Base-by-base conservation (phyloP, 345 rosid species). In the Bretschneidera sinensis region DNA sequence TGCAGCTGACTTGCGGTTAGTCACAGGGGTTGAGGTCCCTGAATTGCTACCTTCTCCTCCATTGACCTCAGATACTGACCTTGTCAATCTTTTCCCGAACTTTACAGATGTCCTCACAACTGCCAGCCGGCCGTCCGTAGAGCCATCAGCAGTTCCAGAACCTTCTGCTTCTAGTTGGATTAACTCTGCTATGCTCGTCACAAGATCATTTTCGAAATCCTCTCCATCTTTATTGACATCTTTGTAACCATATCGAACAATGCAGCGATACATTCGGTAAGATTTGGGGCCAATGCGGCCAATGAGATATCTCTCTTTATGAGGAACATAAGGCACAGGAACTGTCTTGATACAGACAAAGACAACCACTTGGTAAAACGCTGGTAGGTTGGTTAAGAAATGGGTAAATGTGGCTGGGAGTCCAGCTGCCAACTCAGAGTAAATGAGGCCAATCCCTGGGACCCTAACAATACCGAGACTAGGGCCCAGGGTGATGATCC, bases 261-360 rank as follows among this genome's bases (percentile, higher is more conserved):
- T 85, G 77, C 99, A 90, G 59, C 99, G 88, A 72, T 94, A 90
- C 72, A 94, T 76, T 39, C 84, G 63, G 80, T 84, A 86, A 2
- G 99, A 80, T 81, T 94, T 94, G 17, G 99, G 95, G 52, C 99
- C 99, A 8, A 90, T 72, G 24, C 97, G 83, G 24, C 99, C 92
- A 2, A 94, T 76, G 57, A 94, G 97, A 74, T 85, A 90, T 51
- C 95, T 77, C 51, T 94, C 99, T 62, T 85, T 81, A 61, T 78
- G 77, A 0, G 92, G 91, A 21, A 94, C 97, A 43, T 74, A 78
- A 0, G 99, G 99, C 21, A 90, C 77, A 43, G 86, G 97, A 56
- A 94, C 89, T 17, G 96, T 79, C 79, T 90, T 94, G 61, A 72
- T 69, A 67, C 97, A 94, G 61, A 90, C 80, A 53, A 90, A 94